phyloP scores from a whole-genome alignment of 345 rosid species.

The Lepidium sativum region DNA sequence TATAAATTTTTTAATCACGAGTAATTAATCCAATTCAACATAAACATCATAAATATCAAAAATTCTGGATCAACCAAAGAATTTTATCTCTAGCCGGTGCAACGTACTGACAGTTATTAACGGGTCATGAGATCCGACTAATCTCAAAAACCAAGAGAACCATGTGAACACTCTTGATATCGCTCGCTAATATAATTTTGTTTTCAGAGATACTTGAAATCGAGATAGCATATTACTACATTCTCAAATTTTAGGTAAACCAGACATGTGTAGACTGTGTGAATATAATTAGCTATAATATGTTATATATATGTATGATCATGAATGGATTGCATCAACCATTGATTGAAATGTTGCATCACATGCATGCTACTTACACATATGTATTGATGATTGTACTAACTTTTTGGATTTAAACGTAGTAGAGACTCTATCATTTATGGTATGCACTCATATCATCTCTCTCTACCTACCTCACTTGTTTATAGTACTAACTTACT shows the following conservation, averaged over 20 bases:
- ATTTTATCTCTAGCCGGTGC: no score
- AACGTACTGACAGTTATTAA: no score
- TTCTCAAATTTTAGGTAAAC: background rate
- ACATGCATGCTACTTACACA: background rate
- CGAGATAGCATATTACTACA: background rate
- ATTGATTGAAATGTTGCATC: background rate
- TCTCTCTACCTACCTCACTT: background rate
- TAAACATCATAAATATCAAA: no score
- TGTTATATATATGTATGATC: background rate
- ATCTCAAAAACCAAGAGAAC: no score
- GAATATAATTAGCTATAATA: background rate
- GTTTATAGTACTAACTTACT: constrained; percentile 4
- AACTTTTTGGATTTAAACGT: background rate
- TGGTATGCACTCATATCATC: background rate
- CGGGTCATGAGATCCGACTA: no score
- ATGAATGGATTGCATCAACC: constrained; percentile 4
- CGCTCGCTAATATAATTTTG: no score
- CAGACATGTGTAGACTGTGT: no score
- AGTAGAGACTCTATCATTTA: background rate
- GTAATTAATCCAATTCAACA: no score
- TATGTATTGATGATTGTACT: background rate
- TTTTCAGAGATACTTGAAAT: no score
- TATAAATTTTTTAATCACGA: background rate
- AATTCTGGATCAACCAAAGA: no score
- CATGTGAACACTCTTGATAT: no score